Percentiles rank a stretch among this genome's conserved stretches.
Conservation (phyloP, 2,329 filamentous ascomycete species). For the Zalaria sp. region DNA sequence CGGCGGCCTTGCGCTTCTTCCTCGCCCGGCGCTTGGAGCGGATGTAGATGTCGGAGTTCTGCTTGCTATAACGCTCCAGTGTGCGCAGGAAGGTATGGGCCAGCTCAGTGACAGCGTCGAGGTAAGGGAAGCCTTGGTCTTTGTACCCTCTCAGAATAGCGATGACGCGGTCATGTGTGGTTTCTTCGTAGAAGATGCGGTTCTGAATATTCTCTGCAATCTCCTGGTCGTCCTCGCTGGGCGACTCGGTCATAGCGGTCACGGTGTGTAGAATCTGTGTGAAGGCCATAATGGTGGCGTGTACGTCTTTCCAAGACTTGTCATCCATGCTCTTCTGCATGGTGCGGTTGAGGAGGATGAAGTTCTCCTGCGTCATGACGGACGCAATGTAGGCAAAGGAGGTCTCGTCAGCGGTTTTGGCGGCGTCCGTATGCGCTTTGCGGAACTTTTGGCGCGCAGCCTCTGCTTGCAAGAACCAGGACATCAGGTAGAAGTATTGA, state of each 20-base stretch:
- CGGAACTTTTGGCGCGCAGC: constrained; percentile 47
- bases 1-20: constrained; percentile 52
- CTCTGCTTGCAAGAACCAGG: constrained; percentile 77
- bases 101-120: constrained; percentile 84
- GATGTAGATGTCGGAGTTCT: constrained; percentile 87
- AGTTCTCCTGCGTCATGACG: constrained; percentile 89
- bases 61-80: constrained; percentile 84
- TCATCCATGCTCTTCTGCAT: constrained; percentile 69
- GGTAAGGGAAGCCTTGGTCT: constrained; percentile 83
- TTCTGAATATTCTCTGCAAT: constrained; percentile 96
- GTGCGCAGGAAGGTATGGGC: constrained; percentile 85
- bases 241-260: constrained; percentile 77
- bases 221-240: constrained; percentile 84
- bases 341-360: constrained; percentile 70
- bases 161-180: constrained; percentile 77
- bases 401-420: constrained; percentile 32
- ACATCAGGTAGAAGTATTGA: constrained; percentile 84
- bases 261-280: constrained; percentile 81
- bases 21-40: constrained; percentile 63
- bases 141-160: constrained; percentile 76
- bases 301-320: constrained; percentile 77
- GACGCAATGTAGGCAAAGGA: constrained; percentile 79
- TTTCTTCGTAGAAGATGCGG: constrained; percentile 96
- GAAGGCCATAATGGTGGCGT: constrained; percentile 83
- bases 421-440: constrained; percentile 24